Conservation (phyloP, 306 rosid species). For the Carpinus fangiana region DNA sequence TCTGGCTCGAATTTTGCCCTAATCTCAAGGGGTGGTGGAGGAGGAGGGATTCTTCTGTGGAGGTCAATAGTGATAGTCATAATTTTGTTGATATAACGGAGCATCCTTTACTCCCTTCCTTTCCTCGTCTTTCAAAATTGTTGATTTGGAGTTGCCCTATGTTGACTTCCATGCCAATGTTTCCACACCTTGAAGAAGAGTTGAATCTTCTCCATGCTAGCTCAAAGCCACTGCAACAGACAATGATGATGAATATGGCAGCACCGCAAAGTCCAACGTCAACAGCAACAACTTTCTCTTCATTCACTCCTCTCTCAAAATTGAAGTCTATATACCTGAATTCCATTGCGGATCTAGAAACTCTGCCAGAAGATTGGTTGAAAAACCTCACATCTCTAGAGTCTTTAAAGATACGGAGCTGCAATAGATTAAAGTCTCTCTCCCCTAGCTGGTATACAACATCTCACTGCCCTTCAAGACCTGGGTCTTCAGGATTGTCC, state of each 20-base stretch:
- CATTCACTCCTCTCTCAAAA: background rate
- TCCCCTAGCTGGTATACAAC: too few relatives aligned
- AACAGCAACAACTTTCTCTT: background rate
- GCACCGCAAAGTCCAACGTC: background rate
- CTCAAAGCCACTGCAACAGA: background rate
- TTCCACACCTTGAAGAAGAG: background rate
- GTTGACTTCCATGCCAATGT: background rate
- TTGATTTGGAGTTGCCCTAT: background rate
- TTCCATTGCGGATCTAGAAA: background rate
- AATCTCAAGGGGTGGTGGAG: too few relatives aligned
- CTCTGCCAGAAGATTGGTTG: background rate
- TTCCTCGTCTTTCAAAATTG: background rate
- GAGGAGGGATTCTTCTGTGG: too few relatives aligned
- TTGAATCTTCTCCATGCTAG: background rate
- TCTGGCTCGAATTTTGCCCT: too few relatives aligned
- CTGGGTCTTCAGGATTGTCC: too few relatives aligned
- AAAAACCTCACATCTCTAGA: background rate
- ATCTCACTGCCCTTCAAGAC: too few relatives aligned
- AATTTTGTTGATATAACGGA: too few relatives aligned
- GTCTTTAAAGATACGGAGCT: rapidly evolving
- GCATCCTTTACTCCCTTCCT: too few relatives aligned
- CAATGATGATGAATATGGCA: background rate
- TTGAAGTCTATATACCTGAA: background rate
- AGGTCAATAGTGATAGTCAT: too few relatives aligned
- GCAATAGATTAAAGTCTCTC: too few relatives aligned